Conservation (phyloP, 768 basidiomycete species). For the Trametes meyenii region DNA sequence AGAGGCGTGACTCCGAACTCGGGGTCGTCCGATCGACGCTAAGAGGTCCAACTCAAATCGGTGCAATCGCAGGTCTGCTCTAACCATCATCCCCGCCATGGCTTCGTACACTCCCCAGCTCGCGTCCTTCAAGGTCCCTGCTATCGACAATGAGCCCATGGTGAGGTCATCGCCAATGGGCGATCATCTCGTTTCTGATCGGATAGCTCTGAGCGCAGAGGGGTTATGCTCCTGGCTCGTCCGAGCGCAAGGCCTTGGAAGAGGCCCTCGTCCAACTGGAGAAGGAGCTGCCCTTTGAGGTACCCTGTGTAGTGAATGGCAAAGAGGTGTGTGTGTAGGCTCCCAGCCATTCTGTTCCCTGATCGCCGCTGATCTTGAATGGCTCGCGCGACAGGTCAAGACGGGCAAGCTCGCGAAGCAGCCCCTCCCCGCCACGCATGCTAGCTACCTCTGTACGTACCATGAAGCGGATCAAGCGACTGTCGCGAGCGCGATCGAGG, state of each 20-base stretch:
- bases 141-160: constrained; percentile 92
- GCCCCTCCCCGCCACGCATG: constrained; percentile 84
- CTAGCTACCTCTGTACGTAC: constrained; percentile 78
- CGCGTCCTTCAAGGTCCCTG: constrained; percentile 84
- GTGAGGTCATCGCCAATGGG: constrained; percentile 43
- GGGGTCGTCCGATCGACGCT: background rate
- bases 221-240: constrained; percentile 75
- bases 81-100: constrained; percentile 47
- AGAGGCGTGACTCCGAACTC: constrained; percentile 38
- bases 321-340: constrained; percentile 63
- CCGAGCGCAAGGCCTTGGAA: constrained; percentile 73
- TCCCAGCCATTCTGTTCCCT: background rate
- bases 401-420: constrained; percentile 82
- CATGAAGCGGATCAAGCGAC: constrained; percentile 84
- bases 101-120: constrained; percentile 62
- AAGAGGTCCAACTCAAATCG: background rate
- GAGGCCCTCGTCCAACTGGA: constrained; percentile 81
- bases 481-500: constrained; percentile 79
- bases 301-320: constrained; percentile 93
- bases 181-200: background rate
- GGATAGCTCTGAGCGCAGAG: constrained; percentile 45
- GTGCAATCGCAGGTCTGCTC: background rate
- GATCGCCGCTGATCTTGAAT: background rate
- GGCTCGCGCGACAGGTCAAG: constrained; percentile 55
- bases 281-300: constrained; percentile 82